phyloP scores from a whole-genome alignment of 2,329 filamentous ascomycete genomes.

The Trichophyton schoenleinii region DNA sequence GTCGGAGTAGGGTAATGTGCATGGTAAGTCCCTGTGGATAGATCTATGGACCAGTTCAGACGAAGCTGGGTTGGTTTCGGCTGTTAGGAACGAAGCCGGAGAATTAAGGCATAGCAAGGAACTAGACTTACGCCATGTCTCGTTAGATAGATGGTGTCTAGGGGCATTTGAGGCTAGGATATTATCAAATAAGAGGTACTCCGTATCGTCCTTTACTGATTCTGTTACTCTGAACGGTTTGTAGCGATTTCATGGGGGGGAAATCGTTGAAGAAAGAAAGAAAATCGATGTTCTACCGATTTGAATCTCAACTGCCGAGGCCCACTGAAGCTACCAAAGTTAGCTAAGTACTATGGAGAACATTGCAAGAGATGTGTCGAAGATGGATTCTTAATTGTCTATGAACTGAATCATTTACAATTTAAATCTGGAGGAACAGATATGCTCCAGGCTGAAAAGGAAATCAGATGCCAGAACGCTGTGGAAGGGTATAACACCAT shows the following conservation, averaged over 20 bases:
- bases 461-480: background rate
- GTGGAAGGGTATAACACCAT: background rate
- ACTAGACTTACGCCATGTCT: conserved; percentile 53
- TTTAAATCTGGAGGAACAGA: background rate
- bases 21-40: conserved; percentile 64
- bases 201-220: background rate
- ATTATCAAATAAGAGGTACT: background rate
- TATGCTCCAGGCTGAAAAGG: background rate
- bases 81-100: background rate
- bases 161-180: conserved; percentile 38
- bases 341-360: background rate
- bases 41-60: conserved; percentile 77
- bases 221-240: background rate
- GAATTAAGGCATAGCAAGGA: background rate
- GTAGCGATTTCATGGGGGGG: background rate
- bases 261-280: background rate
- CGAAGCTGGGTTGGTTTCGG: conserved; percentile 53
- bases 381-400: background rate
- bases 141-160: conserved; percentile 60
- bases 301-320: background rate
- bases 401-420: background rate
- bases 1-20: conserved; percentile 67
- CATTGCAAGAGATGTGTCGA: background rate
- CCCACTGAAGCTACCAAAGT: background rate
- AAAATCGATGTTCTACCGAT: background rate